phyloP scores from a whole-genome alignment of 257 asterid genomes.

The Fraxinus americana region DNA sequence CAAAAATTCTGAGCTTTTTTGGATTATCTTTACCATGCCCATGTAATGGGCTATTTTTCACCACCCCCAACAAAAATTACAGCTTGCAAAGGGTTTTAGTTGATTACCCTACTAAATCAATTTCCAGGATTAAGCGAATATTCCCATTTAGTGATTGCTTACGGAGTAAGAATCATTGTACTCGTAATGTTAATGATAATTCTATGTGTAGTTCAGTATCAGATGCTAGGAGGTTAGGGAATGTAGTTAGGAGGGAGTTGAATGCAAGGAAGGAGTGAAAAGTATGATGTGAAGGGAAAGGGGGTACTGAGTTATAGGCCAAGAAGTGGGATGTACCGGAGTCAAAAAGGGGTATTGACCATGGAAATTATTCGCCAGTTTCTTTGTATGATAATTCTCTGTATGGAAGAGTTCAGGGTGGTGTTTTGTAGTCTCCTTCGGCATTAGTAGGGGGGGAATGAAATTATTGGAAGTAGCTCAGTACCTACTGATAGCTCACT shows the following conservation, averaged over 20 bases:
- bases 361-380: conserved; percentile 42
- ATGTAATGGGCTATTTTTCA: conserved; percentile 57
- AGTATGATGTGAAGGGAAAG: conserved; percentile 69
- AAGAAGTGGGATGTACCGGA: conserved; percentile 38
- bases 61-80: conserved; percentile 31
- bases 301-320: conserved; percentile 42
- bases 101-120: conserved; percentile 61
- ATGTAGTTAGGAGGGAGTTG: conserved; percentile 28
- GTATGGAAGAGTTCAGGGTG: conserved; percentile 28
- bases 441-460: conserved; percentile 33
- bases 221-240: conserved; percentile 40
- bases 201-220: conserved; percentile 38
- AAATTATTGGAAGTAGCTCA: conserved; percentile 26
- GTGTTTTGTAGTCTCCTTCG: conserved; percentile 29
- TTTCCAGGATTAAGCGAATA: conserved; percentile 53
- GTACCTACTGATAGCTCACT: conserved; percentile 28
- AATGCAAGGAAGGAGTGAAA: conserved; percentile 33
- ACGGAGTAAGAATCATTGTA: conserved; percentile 15
- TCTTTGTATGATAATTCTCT: conserved; percentile 45
- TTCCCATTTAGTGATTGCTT: conserved; percentile 56
- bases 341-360: conserved; percentile 35
- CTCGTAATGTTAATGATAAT: conserved; percentile 26
- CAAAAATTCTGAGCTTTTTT: conserved; percentile 63
- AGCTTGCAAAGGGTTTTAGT: conserved; percentile 59
- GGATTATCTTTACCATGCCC: conserved; percentile 80